Evolutionary conservation across 1,284 basidiomycete species (phyloP).

Genomic region (Paramarasmius palmivorus): DNA sequence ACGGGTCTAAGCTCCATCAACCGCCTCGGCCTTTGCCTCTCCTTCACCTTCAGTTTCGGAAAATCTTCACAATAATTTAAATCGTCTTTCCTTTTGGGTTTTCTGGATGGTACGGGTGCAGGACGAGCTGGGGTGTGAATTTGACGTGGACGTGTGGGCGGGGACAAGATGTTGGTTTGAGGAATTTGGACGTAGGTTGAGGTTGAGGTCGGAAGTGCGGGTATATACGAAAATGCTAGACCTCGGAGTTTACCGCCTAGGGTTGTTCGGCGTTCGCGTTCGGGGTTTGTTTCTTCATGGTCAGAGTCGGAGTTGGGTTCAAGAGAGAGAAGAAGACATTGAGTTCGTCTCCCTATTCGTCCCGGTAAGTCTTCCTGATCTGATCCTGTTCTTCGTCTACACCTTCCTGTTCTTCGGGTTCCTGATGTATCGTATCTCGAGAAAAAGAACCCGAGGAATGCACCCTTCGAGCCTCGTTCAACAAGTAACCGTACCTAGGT

Average conservation of each 20-base stretch:
- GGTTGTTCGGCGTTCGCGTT: conserved; percentile 22
- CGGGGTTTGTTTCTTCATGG: neutral
- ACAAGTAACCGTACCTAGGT: conserved; percentile 56
- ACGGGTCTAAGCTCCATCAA: conserved; percentile 58
- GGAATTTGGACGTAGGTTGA: conserved; percentile 16
- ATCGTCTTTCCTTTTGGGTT: conserved; percentile 55
- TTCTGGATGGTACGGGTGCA: conserved; percentile 40
- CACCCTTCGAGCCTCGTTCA: conserved; percentile 50
- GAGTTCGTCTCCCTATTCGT: conserved; percentile 2
- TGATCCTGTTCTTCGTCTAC: conserved; percentile 10
- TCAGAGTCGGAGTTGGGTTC: neutral
- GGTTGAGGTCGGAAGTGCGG: conserved; percentile 35
- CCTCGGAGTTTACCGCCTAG: conserved; percentile 46
- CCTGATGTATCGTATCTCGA: neutral
- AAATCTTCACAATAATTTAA: conserved; percentile 44
- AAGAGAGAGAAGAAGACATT: neutral
- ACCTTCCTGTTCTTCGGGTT: neutral
- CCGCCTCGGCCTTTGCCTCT: conserved; percentile 42
- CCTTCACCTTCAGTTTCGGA: conserved; percentile 37
- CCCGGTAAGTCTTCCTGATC: too few relatives aligned
- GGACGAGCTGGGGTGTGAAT: conserved; percentile 59
- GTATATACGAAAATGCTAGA: conserved; percentile 63
- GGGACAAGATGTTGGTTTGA: conserved; percentile 45
- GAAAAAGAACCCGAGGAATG: conserved; percentile 15
- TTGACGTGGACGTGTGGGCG: conserved; percentile 55